Base-by-base conservation (phyloP, 2,329 filamentous ascomycete genomes). In the Calonectria hongkongensis region DNA sequence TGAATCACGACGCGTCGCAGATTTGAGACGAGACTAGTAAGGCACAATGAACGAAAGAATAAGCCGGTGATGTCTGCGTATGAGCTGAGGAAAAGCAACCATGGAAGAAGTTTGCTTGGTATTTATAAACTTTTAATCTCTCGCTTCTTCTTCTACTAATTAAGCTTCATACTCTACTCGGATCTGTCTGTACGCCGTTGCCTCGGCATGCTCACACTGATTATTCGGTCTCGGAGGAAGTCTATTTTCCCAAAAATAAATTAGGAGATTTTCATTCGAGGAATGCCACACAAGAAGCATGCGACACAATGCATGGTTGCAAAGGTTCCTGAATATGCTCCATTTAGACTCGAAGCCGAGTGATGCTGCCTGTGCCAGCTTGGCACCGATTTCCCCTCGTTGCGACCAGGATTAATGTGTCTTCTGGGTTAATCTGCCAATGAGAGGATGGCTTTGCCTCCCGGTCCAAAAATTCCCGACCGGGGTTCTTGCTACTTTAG, bases 401-500 rank as follows among this genome's bases (percentile, higher is more conserved):
- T 27, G 21, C 16, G 16, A 28, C 54, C 36, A 36, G 54, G 54
- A 9, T 41, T 5, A 18, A 36, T 41, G 15, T 9, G 27, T 13
- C 8, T 60, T 41, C 25, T 60, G 33, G 54, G 54, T 33, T 60
- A 18, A 21, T 36, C 54, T 60, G 7, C 54, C 54, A 60, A 60
- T 41, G 33, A 33, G 27, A 13, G 33, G 25, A 39, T 7, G 18
- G 33, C 27, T 60, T 60, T 36, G 39, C 30, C 21, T 60, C 54
- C 54, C 54, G 54, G 54, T 13, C 21, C 33, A 13, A 9, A 27
- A 60, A 18, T 5, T 39, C 39, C 54, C 54, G 54, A 25, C 33
- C 54, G 54, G 54, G 39, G 36, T 41, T 60, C 6, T 60, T 60
- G 54, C 54, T 60, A 25, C 54, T 60, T 60, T 60, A 15, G 54